phyloP scores from a whole-genome alignment of 2,329 filamentous ascomycete genomes.

The Ilyonectria mors-panacis region DNA sequence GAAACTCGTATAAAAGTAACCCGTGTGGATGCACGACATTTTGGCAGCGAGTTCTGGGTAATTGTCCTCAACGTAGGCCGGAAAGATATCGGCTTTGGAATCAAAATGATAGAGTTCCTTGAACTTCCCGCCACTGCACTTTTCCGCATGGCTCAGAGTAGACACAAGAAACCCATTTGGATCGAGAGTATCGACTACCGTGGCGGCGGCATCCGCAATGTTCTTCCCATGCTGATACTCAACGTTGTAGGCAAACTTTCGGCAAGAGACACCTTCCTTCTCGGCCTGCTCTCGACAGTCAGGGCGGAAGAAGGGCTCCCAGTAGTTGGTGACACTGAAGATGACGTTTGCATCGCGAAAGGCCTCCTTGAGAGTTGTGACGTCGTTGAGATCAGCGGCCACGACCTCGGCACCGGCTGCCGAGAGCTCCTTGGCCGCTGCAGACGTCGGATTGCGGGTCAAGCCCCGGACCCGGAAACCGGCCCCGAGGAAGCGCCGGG shows the following conservation, averaged over 20 bases:
- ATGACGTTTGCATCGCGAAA: constrained; percentile 65
- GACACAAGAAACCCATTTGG: constrained; percentile 66
- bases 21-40: constrained; percentile 67
- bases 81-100: constrained; percentile 66
- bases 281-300: constrained; percentile 58
- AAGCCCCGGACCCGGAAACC: constrained; percentile 63
- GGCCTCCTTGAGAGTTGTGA: constrained; percentile 52
- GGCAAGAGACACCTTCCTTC: constrained; percentile 57
- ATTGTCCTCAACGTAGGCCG: constrained; percentile 58
- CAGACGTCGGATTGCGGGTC: constrained; percentile 61
- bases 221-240: constrained; percentile 62
- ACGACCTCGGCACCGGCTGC: constrained; percentile 61
- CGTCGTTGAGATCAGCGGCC: constrained; percentile 60
- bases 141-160: constrained; percentile 64
- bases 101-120: constrained; percentile 69
- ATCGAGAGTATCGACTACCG: constrained; percentile 57
- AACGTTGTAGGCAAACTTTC: constrained; percentile 62
- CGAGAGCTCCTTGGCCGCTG: constrained; percentile 58
- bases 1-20: constrained; percentile 65
- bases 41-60: constrained; percentile 63
- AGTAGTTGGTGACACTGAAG: constrained; percentile 71
- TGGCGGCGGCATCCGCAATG: constrained; percentile 67
- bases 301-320: constrained; percentile 64
- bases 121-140: constrained; percentile 61
- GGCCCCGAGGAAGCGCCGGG: constrained; percentile 60